Evolutionary conservation across 2,329 filamentous ascomycete species (phyloP).

Genomic region (Penicillium paneum): DNA sequence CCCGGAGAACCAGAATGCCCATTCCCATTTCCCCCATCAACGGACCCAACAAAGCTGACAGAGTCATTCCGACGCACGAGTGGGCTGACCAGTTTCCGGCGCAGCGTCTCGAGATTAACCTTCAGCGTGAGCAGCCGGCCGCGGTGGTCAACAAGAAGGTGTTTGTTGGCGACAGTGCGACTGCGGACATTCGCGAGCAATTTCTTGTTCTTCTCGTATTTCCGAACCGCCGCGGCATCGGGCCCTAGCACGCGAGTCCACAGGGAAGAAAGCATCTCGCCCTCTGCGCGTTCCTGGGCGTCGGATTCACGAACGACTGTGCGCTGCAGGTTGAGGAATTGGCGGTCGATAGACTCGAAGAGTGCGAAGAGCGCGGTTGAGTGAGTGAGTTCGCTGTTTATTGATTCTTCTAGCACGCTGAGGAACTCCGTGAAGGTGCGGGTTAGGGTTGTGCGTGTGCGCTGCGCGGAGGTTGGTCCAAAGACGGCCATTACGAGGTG

Average conservation of each 20-base stretch:
- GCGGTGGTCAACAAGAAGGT: slow-evolving; percentile 81
- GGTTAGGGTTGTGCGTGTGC: slow-evolving; percentile 74
- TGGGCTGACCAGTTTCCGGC: slow-evolving; percentile 79
- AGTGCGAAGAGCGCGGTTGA: slow-evolving; percentile 76
- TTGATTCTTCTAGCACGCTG: slow-evolving; percentile 80
- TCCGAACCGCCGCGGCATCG: slow-evolving; percentile 70
- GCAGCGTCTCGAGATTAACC: slow-evolving; percentile 78
- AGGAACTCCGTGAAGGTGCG: slow-evolving; percentile 87
- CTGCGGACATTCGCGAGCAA: slow-evolving; percentile 75
- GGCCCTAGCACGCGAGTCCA: slow-evolving; percentile 83
- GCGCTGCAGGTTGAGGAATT: slow-evolving; percentile 84
- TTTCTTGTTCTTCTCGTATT: slow-evolving; percentile 86
- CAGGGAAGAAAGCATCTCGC: slow-evolving; percentile 75
- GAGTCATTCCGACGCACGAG: slow-evolving; percentile 68
- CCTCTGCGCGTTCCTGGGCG: slow-evolving; percentile 74
- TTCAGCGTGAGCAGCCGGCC: slow-evolving; percentile 78
- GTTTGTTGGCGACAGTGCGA: slow-evolving; percentile 83
- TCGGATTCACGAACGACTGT: slow-evolving; percentile 80
- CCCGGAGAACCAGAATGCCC: slow-evolving; percentile 42
- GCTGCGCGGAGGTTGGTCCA: slow-evolving; percentile 75
- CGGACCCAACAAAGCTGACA: slow-evolving; percentile 34
- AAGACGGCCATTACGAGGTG: slow-evolving; percentile 68
- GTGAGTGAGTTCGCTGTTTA: slow-evolving; percentile 77
- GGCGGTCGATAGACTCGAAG: slow-evolving; percentile 87
- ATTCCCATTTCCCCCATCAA: slow-evolving; percentile 21